Base-by-base conservation (phyloP, 2,329 filamentous ascomycete genomes). In the Ampelomyces quisqualis region DNA sequence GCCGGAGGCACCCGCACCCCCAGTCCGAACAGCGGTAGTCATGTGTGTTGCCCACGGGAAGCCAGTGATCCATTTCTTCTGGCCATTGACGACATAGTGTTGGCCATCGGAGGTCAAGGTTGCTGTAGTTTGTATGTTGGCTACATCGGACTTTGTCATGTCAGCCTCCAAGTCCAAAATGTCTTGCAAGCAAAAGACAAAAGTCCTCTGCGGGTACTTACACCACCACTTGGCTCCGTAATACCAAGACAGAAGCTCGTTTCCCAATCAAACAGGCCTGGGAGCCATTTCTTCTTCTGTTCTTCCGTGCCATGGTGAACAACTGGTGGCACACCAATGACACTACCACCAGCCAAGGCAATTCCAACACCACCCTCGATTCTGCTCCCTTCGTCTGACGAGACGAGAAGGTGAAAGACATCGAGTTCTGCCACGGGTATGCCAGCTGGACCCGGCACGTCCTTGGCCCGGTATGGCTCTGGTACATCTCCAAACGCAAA, bases 61-160 rank as follows among this genome's bases (percentile, higher is more conserved):
- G 32, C 80, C 80, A 1, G 82, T 84, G 50, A 86, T 85, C 80
- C 81, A 84, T 60, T 84, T 84, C 71, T 86, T 85, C 35, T 76
- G 75, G 0, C 82, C 82, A 41, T 82, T 84, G n/a, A 85, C 79
- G 23, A 83, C 56, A 52, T 84, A 86, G 69, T 84, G 77, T 64
- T 85, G 83, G 32, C 86, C 86, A 60, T 90, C 86, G 1, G 81
- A 70, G 0, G 85, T 88, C 73, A 89, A 88, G 53, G 77, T 77
- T 0, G 83, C 83, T 0, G 78, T 84, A 3, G 82, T 84, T 36
- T 73, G 72, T 30, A 86, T 76, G 48, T 77, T 78, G 1, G 80
- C 81, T 3, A 86, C 81, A 55, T 86, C 83, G 1, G 80, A 84
- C 57, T 65, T 22, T 7, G 4, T 2, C 14, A 15, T 13, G 38